Evolutionary conservation across 2,329 filamentous ascomycete species (phyloP), one percentile per base, ranked within the genome.

Genomic region (Parastagonospora avenae): DNA sequence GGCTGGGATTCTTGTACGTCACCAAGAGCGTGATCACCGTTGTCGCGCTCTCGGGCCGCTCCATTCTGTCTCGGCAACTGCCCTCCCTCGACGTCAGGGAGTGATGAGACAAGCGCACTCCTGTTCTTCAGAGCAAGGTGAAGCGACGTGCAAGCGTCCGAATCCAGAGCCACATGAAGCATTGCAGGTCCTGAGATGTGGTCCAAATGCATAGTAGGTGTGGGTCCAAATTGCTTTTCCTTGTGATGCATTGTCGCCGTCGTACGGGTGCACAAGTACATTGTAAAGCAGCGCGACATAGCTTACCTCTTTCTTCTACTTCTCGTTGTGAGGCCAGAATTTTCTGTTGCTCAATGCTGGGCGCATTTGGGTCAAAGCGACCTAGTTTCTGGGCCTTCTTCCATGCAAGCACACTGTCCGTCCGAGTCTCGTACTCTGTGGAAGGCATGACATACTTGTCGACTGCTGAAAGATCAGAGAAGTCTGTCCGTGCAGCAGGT

Each of bases 301-400:
- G 40, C 74, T 72, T 88, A 76, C 88, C 86, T 72, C 87, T 85
- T 48, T 83, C 81, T 57, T 82, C 78, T 58, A 96, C 80, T 67
- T 95, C 91, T 48, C 84, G 83, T 59, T 86, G 81, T 36, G 87
- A 82, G 33, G 87, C 86, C 12, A 83, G 81, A 50, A 89, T 78
- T 71, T 90, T 90, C 57, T 90, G 83, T 69, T 90, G 81, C 70
- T 92, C 87, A 16, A 89, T 83, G 53, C 81, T 85, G 14, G 89
- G 86, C 7, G 92, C 91, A 63, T 88, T 82, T 10, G 94, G 94
- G 70, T 97, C 91, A 76, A 99, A 99, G 31, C 94, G 90, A 43
- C 94, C 94, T n/a, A 97, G 84, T 72, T 95, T 92, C 74, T 96
- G 87, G n/a, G 86, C 80, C 77, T 90, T 93, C 77, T 99, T 99